phyloP scores from a whole-genome alignment of 306 rosid genomes.

The Pachyrhizus erosus region DNA sequence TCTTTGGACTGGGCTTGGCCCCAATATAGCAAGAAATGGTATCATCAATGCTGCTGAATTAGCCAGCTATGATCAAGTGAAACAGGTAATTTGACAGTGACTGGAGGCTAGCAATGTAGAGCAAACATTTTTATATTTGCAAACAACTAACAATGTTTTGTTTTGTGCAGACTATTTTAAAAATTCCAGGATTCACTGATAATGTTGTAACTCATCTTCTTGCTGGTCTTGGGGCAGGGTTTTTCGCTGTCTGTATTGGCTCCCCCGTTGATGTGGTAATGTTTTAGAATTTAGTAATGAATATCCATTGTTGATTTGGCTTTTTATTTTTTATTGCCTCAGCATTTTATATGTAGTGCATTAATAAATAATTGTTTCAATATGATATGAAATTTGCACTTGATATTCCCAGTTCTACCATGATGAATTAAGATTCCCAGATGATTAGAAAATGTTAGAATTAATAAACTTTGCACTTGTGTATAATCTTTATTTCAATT shows the following conservation, averaged over 20 bases:
- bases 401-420: neutral
- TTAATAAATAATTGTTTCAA: neutral
- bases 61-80: conserved; percentile 99
- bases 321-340: neutral
- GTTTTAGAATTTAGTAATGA: neutral
- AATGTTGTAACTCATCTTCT: conserved; percentile 90
- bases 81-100: conserved; percentile 58
- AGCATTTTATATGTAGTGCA: neutral
- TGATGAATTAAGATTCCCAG: neutral
- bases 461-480: neutral
- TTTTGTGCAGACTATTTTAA: conserved; percentile 82
- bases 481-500: neutral
- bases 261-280: conserved; percentile 99
- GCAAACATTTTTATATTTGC: neutral
- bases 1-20: conserved; percentile 98
- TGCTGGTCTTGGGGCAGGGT: conserved; percentile 97
- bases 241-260: conserved; percentile 95
- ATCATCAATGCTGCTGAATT: conserved; percentile 98
- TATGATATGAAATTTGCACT: conserved; percentile 16
- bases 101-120: conserved; percentile 25
- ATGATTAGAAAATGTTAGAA: conserved; percentile 23
- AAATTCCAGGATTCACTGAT: conserved; percentile 96
- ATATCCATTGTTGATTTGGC: neutral
- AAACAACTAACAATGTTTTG: conserved; percentile 12
- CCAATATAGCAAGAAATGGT: conserved; percentile 93